These are phyloP conservation scores for Mycena pura DNA, from an alignment of 768 basidiomycete species.

Conservation along the genomic window DNA sequence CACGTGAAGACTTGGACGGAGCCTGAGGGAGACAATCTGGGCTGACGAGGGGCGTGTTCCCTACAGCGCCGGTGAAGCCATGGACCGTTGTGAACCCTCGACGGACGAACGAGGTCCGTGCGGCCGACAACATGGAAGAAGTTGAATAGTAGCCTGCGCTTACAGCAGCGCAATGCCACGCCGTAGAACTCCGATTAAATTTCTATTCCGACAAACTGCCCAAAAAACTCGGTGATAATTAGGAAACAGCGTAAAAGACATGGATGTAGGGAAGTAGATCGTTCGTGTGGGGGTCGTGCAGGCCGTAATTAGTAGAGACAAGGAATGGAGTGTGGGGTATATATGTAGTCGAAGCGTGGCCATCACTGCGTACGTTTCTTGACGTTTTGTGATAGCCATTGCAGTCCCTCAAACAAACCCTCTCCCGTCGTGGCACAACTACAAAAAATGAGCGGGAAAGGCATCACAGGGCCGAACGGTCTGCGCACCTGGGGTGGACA, in stretches of 20 bases:
- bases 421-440: slow-evolving; percentile 98
- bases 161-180: no score
- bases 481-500: slow-evolving; percentile 92
- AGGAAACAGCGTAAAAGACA: slow-evolving; percentile 22
- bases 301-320: slow-evolving; percentile 17
- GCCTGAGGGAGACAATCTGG: background rate
- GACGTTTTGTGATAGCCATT: slow-evolving; percentile 97
- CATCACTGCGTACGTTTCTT: slow-evolving; percentile 85
- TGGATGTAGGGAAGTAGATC: slow-evolving; percentile 16
- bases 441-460: slow-evolving; percentile 12
- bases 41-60: slow-evolving; percentile 90
- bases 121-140: slow-evolving; percentile 42
- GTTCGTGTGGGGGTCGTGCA: slow-evolving; percentile 27
- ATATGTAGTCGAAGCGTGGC: background rate
- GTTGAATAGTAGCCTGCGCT: slow-evolving; percentile 19
- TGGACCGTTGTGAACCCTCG: slow-evolving; percentile 58
- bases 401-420: slow-evolving; percentile 95
- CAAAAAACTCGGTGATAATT: slow-evolving; percentile 17
- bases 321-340: slow-evolving; percentile 18
- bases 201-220: slow-evolving; percentile 17
- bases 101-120: slow-evolving; percentile 35
- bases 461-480: background rate
- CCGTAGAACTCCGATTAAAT: no score
- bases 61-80: slow-evolving; percentile 88
- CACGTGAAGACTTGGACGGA: slow-evolving; percentile 6